Percentiles rank a stretch among this genome's conserved stretches.
Conservation (phyloP, 1,139 yeast species). For the Kodamaea suecica region DNA sequence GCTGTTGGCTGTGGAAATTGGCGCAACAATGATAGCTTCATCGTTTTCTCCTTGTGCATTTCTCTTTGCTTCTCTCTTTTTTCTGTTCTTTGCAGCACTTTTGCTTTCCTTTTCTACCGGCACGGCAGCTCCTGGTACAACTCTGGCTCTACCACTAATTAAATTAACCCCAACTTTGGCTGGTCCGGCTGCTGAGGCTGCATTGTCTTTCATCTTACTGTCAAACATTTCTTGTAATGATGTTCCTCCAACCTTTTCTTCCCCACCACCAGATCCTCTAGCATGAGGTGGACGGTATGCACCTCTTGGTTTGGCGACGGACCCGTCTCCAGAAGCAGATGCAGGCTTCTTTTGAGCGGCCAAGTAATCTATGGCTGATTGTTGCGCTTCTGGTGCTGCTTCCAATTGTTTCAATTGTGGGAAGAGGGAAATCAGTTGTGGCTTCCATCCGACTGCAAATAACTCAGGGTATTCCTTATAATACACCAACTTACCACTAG, state of each 20-base stretch:
- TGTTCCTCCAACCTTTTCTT: conserved; percentile 43
- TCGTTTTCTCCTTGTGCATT: conserved; percentile 26
- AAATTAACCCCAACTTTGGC: conserved; percentile 24
- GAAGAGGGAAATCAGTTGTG: conserved; percentile 58
- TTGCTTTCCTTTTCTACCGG: conserved; percentile 49
- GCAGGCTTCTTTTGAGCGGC: conserved; percentile 37
- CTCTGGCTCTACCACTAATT: conserved; percentile 26
- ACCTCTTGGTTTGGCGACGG: conserved; percentile 61
- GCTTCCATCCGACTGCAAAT: conserved; percentile 82
- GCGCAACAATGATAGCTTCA: conserved; percentile 11
- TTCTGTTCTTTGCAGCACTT: conserved; percentile 70
- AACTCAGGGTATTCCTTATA: conserved; percentile 80
- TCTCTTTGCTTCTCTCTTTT: conserved; percentile 72
- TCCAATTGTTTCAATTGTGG: conserved; percentile 57
- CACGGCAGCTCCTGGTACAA: conserved; percentile 46
- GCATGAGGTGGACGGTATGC: conserved; percentile 98
- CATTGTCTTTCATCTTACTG: conserved; percentile 20
- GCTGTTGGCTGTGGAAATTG: conserved; percentile 18
- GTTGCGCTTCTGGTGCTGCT: conserved; percentile 65
- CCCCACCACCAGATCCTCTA: conserved; percentile 45
- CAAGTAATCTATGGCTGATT: conserved; percentile 57
- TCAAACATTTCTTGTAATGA: conserved; percentile 57
- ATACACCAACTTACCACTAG: conserved; percentile 75
- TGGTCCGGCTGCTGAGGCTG: too few species aligned
- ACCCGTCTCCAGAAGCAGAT: conserved; percentile 34